Conservation (phyloP, 768 basidiomycete genomes). For the Hygrocybe punicea region DNA sequence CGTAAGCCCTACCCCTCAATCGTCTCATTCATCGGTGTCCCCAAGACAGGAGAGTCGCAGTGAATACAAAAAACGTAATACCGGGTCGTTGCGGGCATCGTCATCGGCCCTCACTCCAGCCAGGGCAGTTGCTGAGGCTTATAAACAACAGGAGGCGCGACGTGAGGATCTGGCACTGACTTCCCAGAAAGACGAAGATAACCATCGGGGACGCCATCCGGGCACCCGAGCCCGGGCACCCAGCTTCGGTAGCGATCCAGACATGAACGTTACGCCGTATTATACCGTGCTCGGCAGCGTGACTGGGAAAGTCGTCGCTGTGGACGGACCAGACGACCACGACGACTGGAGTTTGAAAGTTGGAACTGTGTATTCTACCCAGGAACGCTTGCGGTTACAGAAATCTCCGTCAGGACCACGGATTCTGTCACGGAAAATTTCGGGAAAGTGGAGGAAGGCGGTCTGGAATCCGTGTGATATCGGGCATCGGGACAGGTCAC, state of each 20-base stretch:
- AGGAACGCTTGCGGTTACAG: conserved; percentile 5
- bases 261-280: conserved; percentile 34
- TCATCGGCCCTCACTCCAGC: conserved; percentile 41
- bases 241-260: conserved; percentile 6
- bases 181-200: conserved; percentile 2
- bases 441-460: conserved; percentile 28
- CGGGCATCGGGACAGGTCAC: not conserved
- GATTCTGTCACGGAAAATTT: conserved; percentile 36
- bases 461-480: conserved; percentile 1
- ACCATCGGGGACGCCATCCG: not conserved
- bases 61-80: not conserved
- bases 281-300: conserved; percentile 54
- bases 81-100: not conserved
- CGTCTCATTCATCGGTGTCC: not conserved
- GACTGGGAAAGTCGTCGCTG: conserved; percentile 43
- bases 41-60: too few species aligned
- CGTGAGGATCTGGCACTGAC: conserved; percentile 1
- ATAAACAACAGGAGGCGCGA: conserved; percentile 41
- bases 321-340: conserved; percentile 42
- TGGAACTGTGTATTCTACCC: conserved; percentile 6
- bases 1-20: not conserved
- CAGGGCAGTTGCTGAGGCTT: conserved; percentile 44
- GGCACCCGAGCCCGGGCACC: not conserved
- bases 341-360: conserved; percentile 24
- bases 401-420: conserved; percentile 14